These are phyloP conservation scores for Mycena floridula DNA, from an alignment of 768 basidiomycete species.

Conservation along the genomic window DNA sequence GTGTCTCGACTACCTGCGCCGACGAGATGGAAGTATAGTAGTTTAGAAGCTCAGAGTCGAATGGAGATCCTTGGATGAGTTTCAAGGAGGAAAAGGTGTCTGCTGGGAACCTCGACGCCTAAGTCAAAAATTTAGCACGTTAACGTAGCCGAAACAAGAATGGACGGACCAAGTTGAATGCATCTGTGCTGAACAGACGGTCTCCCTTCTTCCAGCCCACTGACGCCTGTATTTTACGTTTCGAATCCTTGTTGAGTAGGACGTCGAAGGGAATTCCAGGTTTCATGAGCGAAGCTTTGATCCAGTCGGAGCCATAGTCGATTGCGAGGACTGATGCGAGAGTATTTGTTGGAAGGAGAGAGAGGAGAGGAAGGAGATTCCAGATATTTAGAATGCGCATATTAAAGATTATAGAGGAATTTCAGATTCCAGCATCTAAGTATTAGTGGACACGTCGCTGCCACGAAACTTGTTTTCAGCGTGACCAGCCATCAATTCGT, in stretches of 20 bases:
- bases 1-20: conserved; percentile 44
- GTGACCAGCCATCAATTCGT: too few species aligned
- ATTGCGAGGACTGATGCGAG: conserved; percentile 84
- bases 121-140: neutral
- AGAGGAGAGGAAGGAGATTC: conserved; percentile 32
- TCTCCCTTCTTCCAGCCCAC: conserved; percentile 93
- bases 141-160: neutral
- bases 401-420: too few species aligned
- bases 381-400: conserved; percentile 35
- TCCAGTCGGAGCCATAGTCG: conserved; percentile 98
- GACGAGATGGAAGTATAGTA: conserved; percentile 55
- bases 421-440: neutral
- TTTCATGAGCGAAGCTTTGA: conserved; percentile 93
- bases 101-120: conserved; percentile 90
- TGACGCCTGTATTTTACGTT: conserved; percentile 86
- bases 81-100: conserved; percentile 87
- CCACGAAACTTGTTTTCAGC: too few species aligned
- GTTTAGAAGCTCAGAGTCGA: conserved; percentile 48
- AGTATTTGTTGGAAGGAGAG: conserved; percentile 34
- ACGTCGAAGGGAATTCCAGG: conserved; percentile 95
- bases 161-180: conserved; percentile 72
- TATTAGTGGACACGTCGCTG: neutral
- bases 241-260: conserved; percentile 93
- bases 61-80: conserved; percentile 69
- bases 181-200: conserved; percentile 85